Base-by-base conservation (phyloP, 306 rosid genomes). In the Myrica gale region DNA sequence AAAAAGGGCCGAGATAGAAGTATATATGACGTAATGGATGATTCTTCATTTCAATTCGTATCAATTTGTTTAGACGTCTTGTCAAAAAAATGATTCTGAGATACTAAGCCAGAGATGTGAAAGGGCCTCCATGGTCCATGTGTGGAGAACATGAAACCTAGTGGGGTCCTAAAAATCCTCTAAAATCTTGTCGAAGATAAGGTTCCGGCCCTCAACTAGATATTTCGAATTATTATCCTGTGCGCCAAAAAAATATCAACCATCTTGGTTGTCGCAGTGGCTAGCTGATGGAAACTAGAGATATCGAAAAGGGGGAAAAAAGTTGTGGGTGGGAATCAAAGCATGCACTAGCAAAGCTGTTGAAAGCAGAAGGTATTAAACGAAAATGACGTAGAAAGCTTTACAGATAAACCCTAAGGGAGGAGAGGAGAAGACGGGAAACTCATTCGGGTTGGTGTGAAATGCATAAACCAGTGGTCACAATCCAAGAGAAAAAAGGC, bases 401-500 rank as follows among this genome's bases (percentile, higher is more conserved):
- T 32, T 32, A 32, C 3, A 32, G 37, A 32, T 32, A 32, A 32
- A 32, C 37, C 37, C 37, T 32, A 32, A 32, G 37, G 37, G 39
- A 58, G 37, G 37, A 1, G 26, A 58, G 3, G 39, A 58, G 37
- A 10, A 1, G 26, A 58, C 26, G 17, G 17, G 66, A 58, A 32
- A 32, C 3, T 32, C 37, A 32, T 21, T 1, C 23, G 42, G 42
- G 16, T 23, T 58, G 17, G 66, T 23, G 66, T 23, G 9, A 58
- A 71, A 78, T 78, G 66, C n/a, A 60, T 11, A 60, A 26, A 23
- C 37, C 32, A 45, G 42, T 0, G 56, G 77, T 78, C 72, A 43
- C 54, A 41, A 41, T 71, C 72, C 67, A 70, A 71, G 65, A 39
- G 7, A 16, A 61, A 71, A 52, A 45, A 21, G 4, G 26, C 47